Evolutionary conservation across 208 protist genomes (phyloP).

Genomic region (Acanthamoeba sp.): DNA sequence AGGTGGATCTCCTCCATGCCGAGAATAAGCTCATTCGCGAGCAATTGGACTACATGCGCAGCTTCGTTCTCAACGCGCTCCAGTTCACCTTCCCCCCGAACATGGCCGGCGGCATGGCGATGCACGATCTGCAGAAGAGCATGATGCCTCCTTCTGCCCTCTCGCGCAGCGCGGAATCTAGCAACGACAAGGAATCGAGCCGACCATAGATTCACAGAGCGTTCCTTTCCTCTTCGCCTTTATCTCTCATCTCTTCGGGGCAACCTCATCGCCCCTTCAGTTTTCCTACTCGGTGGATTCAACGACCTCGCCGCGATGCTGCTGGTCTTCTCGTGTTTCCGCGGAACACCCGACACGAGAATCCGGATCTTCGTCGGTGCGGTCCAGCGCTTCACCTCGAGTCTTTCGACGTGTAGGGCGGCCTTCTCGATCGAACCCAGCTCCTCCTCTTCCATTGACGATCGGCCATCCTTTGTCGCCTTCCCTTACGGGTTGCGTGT

Average conservation of each 20-base stretch:
- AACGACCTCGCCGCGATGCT: too few species aligned
- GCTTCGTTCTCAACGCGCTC: slow-evolving; percentile 57
- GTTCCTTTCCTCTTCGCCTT: background rate
- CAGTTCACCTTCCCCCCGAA: slow-evolving; percentile 30
- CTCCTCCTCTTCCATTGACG: too few species aligned
- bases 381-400: too few species aligned
- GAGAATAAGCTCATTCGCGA: slow-evolving; percentile 76
- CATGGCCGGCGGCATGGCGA: background rate
- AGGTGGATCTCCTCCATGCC: slow-evolving; percentile 17
- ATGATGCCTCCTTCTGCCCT: background rate
- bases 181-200: background rate
- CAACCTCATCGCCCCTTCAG: too few species aligned
- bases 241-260: background rate
- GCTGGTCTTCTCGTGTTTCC: too few species aligned
- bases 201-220: background rate
- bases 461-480: too few species aligned
- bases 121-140: slow-evolving; percentile 46
- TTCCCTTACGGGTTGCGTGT: too few species aligned
- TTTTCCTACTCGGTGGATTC: too few species aligned
- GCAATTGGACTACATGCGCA: slow-evolving; percentile 71
- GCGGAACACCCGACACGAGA: too few species aligned
- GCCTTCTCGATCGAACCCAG: too few species aligned
- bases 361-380: too few species aligned
- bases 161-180: background rate
- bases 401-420: too few species aligned